Evolutionary conservation across 2,329 filamentous ascomycete genomes (phyloP).

Genomic region (Aspergillus neotritici): DNA sequence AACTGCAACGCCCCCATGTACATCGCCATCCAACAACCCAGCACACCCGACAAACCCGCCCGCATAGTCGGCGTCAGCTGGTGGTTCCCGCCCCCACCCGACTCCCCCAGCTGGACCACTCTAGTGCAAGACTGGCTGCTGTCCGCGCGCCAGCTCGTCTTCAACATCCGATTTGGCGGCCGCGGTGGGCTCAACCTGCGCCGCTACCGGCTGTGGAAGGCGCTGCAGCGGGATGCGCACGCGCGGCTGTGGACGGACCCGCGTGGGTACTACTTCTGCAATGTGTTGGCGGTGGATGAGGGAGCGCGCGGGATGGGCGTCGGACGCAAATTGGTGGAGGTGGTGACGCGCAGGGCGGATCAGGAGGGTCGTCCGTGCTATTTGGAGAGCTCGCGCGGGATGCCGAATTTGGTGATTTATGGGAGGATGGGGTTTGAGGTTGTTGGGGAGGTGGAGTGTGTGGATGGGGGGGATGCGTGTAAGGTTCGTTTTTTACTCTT

Average conservation of each 20-base stretch:
- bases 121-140: constrained; percentile 62
- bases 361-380: constrained; percentile 61
- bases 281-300: constrained; percentile 65
- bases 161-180: constrained; percentile 60
- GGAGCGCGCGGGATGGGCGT: constrained; percentile 62
- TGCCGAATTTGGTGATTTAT: constrained; percentile 67
- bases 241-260: constrained; percentile 59
- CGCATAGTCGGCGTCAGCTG: constrained; percentile 65
- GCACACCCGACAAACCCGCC: constrained; percentile 12
- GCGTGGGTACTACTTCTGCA: constrained; percentile 69
- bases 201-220: constrained; percentile 70
- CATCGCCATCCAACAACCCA: constrained; percentile 44
- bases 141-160: constrained; percentile 59
- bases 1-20: constrained; percentile 59
- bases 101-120: constrained; percentile 53
- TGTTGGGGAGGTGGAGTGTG: constrained; percentile 60
- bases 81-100: constrained; percentile 59
- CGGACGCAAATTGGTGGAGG: constrained; percentile 58
- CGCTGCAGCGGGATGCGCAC: constrained; percentile 58
- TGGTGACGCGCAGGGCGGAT: constrained; percentile 60
- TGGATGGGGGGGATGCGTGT: constrained; percentile 55
- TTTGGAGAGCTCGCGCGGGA: constrained; percentile 62
- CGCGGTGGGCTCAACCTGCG: constrained; percentile 61
- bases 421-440: constrained; percentile 63
- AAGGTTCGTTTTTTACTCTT: constrained; percentile 33